Evolutionary conservation across 495 filamentous ascomycete species (phyloP).

Genomic region (Penicillium tannophilum): DNA sequence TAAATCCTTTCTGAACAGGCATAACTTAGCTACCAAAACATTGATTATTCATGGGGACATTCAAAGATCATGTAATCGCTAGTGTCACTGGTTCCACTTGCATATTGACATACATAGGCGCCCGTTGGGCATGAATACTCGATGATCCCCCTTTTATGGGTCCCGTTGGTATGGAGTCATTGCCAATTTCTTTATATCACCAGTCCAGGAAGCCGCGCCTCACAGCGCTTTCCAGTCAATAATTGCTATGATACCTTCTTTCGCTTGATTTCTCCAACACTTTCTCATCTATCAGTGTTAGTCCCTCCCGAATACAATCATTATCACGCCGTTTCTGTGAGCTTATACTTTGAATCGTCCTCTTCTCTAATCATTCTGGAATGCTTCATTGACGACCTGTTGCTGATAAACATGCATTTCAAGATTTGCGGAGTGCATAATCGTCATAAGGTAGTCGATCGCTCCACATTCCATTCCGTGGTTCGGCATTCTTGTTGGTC

Average conservation of each 20-base stretch:
- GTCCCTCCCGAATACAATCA: too few relatives aligned
- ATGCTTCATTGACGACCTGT: background rate
- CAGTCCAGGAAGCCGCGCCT: background rate
- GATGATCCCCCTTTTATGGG: background rate
- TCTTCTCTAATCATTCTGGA: background rate
- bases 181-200: background rate
- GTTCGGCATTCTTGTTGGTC: conserved; percentile 21
- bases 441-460: conserved; percentile 25
- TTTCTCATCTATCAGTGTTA: background rate
- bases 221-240: background rate
- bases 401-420: conserved; percentile 5
- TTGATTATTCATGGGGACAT: too few relatives aligned
- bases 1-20: background rate
- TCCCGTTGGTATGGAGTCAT: conserved; percentile 1
- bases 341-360: background rate
- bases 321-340: background rate
- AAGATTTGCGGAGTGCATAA: conserved; percentile 12
- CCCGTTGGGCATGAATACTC: background rate
- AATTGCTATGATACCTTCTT: background rate
- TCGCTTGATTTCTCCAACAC: background rate
- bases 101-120: background rate
- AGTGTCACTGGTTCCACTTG: background rate
- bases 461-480: conserved; percentile 28
- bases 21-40: background rate
- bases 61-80: background rate